Evolutionary conservation across 2,329 filamentous ascomycete genomes (phyloP), one percentile per base, ranked within the genome.

Genomic region (Colletotrichum gloeosporioides): DNA sequence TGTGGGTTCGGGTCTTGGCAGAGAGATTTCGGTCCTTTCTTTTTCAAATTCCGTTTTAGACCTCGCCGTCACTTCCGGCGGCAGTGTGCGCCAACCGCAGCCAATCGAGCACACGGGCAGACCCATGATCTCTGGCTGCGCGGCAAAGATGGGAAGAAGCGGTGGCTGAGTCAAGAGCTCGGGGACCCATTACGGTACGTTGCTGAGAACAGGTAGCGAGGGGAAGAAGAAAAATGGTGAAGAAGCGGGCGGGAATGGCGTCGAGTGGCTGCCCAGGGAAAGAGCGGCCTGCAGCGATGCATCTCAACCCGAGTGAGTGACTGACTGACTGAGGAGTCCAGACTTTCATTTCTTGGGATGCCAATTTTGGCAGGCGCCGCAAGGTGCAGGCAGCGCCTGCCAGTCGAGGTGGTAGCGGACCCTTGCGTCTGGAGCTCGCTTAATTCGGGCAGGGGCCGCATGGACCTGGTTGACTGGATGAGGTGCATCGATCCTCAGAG

Each of bases 401-500:
- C 73, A 77, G 69, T 77, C 68, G 44, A 73, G 22, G 63, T 76
- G 25, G 74, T 59, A 22, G 74, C 8, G 70, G 61, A 69, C 59
- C 74, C 74, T 76, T 70, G 76, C 36, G 34, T 69, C 66, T 77
- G 74, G 65, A 68, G 69, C 61, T 77, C 74, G 76, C 76, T 66
- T 73, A 69, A 25, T 59, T 62, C 44, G 32, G 44, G 63, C 39
- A 71, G 67, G 71, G 72, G 57, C 53, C 69, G 74, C 71, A 64
- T 69, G 76, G 73, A 62, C 69, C 44, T 65, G 77, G 70, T 69
- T 70, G 55, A 79, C 73, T 79, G 78, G 78, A 78, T 77, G 78
- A 79, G 77, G 70, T 73, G 71, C 76, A 75, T 78, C 72, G 74
- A 64, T 31, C 53, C 18, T 66, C 65, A 32, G 25, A 69, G 31